Percentiles rank a stretch among this genome's conserved stretches.
Conservation (phyloP, 495 filamentous ascomycete genomes). For the Rostrohypoxylon terebratum region DNA sequence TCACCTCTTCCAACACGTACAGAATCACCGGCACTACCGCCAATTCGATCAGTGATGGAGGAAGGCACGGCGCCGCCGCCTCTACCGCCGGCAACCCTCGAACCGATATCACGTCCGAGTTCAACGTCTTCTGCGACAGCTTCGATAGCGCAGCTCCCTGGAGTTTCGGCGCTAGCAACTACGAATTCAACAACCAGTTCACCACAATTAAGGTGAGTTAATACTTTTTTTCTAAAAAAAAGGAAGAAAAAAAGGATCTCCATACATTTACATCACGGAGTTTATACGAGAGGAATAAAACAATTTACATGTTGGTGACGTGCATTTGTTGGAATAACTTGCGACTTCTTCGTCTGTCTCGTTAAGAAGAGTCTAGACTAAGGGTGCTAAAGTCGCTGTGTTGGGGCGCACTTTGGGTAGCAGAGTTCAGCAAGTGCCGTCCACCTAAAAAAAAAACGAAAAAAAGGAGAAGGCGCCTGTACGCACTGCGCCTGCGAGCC, state of each 20-base stretch:
- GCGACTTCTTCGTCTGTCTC: background rate
- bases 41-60: conserved; percentile 54
- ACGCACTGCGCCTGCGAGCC: too few species aligned
- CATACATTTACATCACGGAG: conserved; percentile 3
- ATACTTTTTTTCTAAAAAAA: background rate
- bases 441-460: background rate
- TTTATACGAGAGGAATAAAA: background rate
- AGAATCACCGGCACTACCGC: conserved; percentile 39
- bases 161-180: conserved; percentile 71
- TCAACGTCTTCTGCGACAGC: conserved; percentile 60
- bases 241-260: background rate
- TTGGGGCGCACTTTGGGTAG: conserved; percentile 1
- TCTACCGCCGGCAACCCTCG: conserved; percentile 55
- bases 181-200: conserved; percentile 68
- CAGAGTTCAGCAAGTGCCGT: conserved; percentile 12
- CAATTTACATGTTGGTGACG: background rate
- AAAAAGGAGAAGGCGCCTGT: background rate
- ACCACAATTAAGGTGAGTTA: conserved; percentile 73
- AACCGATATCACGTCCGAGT: conserved; percentile 62
- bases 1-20: conserved; percentile 40
- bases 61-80: conserved; percentile 51
- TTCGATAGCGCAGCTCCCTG: conserved; percentile 65
- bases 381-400: background rate
- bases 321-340: background rate
- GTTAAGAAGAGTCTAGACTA: background rate